Evolutionary conservation across 345 rosid genomes (phyloP), one percentile per base, ranked within the genome.

Genomic region (Trapa incisa): DNA sequence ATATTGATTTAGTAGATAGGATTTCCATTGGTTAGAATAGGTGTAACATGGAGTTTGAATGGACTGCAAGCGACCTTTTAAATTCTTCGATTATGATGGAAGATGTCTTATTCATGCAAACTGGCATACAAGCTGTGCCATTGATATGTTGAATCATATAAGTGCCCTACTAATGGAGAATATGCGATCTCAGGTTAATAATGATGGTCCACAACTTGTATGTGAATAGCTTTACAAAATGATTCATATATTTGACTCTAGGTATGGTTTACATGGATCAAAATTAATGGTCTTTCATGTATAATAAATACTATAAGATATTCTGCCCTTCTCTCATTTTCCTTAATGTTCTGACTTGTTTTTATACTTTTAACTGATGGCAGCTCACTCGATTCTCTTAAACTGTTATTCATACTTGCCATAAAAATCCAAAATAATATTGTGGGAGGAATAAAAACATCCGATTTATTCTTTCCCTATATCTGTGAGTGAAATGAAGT

Each of bases 11-110:
- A 13, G 10, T 12, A 29, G 62, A 57, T 53, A 33, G 33, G 22
- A 53, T 57, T 37, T 15, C 63, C 38, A 58, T 33, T 10, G 15
- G 63, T 3, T 32, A 1, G 37, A 10, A 13, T 10, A 32, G 37
- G 33, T 32, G 2, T 35, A 8, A 9, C 15, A 29, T 32, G 1
- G 5, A 41, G 8, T 39, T 22, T 1, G 66, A 0, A 62, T n/a
- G 38, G 48, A 17, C 39, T 73, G 81, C 75, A 33, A 8, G 37
- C 61, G 65, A 79, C 71, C 79, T 57, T 74, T 75, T 77, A 70
- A 80, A 76, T 76, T 29, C 11, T 58, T 58, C 2, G 61, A 37
- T 13, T 68, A 50, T 48, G n/a, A 48, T 65, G 47, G 72, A 52
- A 39, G 17, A 22, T 10, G 43, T 32, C 13, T 58, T 6, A 22